A percentile compares a stretch with the other conserved stretches of the same genome.
phyloP scores from a whole-genome alignment of 352 stramenopile genomes.

The Pythium guiyangense region DNA sequence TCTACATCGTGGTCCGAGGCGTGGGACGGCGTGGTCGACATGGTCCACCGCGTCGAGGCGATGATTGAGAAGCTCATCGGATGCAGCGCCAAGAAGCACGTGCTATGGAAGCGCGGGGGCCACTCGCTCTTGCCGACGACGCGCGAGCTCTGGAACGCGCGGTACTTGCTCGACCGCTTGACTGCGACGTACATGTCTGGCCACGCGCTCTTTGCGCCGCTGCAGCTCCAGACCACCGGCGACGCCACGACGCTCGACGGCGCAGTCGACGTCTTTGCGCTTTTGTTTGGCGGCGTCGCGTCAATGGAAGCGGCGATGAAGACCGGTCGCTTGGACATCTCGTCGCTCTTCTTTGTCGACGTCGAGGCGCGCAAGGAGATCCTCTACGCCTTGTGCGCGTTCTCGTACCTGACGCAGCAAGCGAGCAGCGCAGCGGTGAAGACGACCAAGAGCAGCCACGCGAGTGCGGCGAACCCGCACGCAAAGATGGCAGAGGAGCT shows the following conservation, averaged over 20 bases:
- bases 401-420: slow-evolving; percentile 71
- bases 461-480: slow-evolving; percentile 16
- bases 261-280: slow-evolving; percentile 61
- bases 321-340: slow-evolving; percentile 67
- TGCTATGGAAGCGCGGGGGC: slow-evolving; percentile 92
- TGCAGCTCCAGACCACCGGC: slow-evolving; percentile 22
- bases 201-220: slow-evolving; percentile 16
- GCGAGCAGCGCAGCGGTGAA: slow-evolving; percentile 24
- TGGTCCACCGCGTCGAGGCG: slow-evolving; percentile 65
- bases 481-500: slow-evolving; percentile 62
- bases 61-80: slow-evolving; percentile 72
- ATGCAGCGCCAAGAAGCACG: slow-evolving; percentile 60
- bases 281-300: slow-evolving; percentile 63
- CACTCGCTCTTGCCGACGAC: slow-evolving; percentile 74
- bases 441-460: not conserved
- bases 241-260: slow-evolving; percentile 20
- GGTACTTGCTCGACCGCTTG: slow-evolving; percentile 60
- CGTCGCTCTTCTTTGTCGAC: slow-evolving; percentile 71
- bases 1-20: slow-evolving; percentile 15
- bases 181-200: slow-evolving; percentile 58
- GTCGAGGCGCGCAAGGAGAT: slow-evolving; percentile 58
- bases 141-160: slow-evolving; percentile 59
- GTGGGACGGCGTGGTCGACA: slow-evolving; percentile 57
- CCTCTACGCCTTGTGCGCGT: slow-evolving; percentile 72
- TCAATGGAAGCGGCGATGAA: slow-evolving; percentile 83